phyloP scores from a whole-genome alignment of 352 stramenopile species.

The Pythium coloratum region DNA sequence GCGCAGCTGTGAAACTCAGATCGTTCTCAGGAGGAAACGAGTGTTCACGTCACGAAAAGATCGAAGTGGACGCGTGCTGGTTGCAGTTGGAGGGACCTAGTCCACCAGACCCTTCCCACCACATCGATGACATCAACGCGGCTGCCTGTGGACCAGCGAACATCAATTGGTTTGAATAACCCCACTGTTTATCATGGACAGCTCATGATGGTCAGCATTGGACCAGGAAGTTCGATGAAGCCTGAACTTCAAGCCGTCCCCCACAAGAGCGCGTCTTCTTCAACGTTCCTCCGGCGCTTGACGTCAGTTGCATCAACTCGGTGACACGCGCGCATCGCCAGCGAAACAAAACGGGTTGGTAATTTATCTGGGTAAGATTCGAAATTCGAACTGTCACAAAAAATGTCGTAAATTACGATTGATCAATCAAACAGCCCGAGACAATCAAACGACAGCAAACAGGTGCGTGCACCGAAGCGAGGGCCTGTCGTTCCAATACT shows the following conservation, averaged over 20 bases:
- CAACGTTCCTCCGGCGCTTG: slow-evolving; percentile 12
- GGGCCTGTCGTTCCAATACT: background rate
- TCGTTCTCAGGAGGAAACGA: no score
- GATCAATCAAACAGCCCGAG: no score
- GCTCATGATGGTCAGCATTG: background rate
- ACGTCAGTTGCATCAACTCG: slow-evolving; percentile 24
- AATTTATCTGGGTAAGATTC: slow-evolving; percentile 19
- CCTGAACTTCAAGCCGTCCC: background rate
- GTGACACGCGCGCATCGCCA: slow-evolving; percentile 21
- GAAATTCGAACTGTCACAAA: background rate
- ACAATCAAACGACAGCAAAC: background rate
- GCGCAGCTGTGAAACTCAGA: no score
- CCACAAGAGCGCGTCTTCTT: slow-evolving; percentile 9
- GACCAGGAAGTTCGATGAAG: slow-evolving; percentile 15
- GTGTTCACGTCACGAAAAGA: no score
- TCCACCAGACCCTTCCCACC: no score
- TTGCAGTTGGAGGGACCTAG: no score
- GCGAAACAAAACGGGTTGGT: slow-evolving; percentile 8
- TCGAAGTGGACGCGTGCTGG: no score
- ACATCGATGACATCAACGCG: no score
- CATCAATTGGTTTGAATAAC: no score
- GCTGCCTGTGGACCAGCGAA: no score
- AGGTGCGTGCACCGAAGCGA: background rate
- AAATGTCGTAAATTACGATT: background rate
- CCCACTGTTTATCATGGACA: no score